These are phyloP conservation scores for Trichoderma brevicompactum DNA, from an alignment of 2,329 filamentous ascomycete species.

Conservation along the genomic window DNA sequence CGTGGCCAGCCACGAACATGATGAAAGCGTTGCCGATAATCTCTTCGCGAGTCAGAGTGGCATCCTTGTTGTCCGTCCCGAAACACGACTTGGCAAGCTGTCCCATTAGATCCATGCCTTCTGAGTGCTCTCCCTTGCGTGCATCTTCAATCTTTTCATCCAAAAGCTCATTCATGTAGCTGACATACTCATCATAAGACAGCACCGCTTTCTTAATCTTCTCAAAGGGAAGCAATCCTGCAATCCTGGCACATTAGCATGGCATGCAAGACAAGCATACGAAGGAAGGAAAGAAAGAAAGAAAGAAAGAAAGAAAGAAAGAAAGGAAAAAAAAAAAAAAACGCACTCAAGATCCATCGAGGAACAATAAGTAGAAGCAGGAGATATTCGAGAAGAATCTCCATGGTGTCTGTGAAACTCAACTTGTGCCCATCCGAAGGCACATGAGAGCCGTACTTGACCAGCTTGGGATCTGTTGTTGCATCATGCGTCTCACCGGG, in stretches of 20 bases:
- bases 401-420: conserved; percentile 68
- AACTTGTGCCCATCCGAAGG: conserved; percentile 60
- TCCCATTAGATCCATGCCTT: conserved; percentile 59
- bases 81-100: conserved; percentile 52
- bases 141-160: conserved; percentile 59
- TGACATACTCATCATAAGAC: conserved; percentile 65
- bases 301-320: not conserved
- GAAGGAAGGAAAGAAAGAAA: too few species aligned
- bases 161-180: conserved; percentile 73
- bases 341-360: conserved; percentile 57
- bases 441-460: conserved; percentile 54
- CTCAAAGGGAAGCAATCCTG: conserved; percentile 55
- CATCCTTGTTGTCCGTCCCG: conserved; percentile 37
- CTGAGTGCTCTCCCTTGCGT: conserved; percentile 44
- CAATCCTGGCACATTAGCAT: not conserved
- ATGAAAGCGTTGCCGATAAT: conserved; percentile 75
- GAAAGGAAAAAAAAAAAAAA: not conserved
- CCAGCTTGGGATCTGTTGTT: conserved; percentile 49
- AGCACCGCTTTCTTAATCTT: conserved; percentile 55
- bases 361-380: conserved; percentile 65
- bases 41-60: conserved; percentile 61
- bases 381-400: conserved; percentile 65
- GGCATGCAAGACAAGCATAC: not conserved
- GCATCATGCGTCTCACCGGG: conserved; percentile 61
- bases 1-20: conserved; percentile 75